Percentiles rank a stretch among this genome's conserved stretches.
These are phyloP conservation scores for Dissophora globulifera DNA, from an alignment of 192 early-diverging fungal genomes.

Conservation along the genomic window DNA sequence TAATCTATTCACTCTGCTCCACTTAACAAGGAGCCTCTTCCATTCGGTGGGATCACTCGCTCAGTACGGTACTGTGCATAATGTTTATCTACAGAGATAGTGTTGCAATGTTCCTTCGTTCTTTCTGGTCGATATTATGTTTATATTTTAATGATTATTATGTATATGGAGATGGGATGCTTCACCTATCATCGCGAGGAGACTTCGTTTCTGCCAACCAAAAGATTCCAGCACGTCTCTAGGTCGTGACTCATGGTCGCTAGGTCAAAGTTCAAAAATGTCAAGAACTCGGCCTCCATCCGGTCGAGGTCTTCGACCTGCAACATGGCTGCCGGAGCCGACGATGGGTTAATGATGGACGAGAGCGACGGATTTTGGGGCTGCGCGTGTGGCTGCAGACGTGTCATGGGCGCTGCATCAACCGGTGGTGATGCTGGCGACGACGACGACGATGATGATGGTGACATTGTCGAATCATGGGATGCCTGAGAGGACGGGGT, in stretches of 20 bases:
- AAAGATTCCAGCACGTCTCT: slow-evolving; percentile 48
- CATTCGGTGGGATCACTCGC: too few relatives aligned
- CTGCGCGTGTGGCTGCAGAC: too few relatives aligned
- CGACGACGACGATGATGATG: not conserved
- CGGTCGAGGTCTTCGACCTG: slow-evolving; percentile 55
- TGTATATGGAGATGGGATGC: too few relatives aligned
- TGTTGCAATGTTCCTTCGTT: too few relatives aligned
- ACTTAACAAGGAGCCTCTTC: too few relatives aligned
- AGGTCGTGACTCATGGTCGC: slow-evolving; percentile 41
- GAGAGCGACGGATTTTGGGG: not conserved
- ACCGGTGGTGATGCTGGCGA: not conserved
- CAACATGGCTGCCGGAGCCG: slow-evolving; percentile 4
- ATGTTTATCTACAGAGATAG: too few relatives aligned
- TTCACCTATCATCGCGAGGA: not conserved
- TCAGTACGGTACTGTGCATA: too few relatives aligned
- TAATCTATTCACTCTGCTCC: too few relatives aligned
- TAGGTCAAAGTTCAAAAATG: slow-evolving; percentile 60
- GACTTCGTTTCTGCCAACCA: slow-evolving; percentile 30
- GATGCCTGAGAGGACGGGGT: too few relatives aligned
- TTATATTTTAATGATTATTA: too few relatives aligned
- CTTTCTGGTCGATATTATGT: too few relatives aligned
- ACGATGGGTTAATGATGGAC: slow-evolving; percentile 5
- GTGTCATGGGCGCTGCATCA: not conserved
- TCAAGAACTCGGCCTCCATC: slow-evolving; percentile 63
- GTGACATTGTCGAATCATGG: not conserved